Base-by-base conservation (phyloP, 2,329 filamentous ascomycete genomes). In the Aspergillus sp. region DNA sequence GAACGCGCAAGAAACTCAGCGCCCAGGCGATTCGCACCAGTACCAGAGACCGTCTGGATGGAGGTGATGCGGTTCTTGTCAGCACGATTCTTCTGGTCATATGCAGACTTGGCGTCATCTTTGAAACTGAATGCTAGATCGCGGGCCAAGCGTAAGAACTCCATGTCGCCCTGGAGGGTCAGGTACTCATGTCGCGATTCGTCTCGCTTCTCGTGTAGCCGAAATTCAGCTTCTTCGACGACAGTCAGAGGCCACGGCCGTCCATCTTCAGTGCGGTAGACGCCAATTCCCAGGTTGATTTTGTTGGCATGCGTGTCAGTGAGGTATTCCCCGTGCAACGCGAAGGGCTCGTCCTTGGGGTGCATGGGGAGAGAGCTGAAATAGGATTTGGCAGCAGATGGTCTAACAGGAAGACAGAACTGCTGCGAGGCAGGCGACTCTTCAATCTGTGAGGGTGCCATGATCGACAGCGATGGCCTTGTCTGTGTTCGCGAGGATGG, bases 251-350 rank as follows among this genome's bases (percentile, higher is more conserved):
- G 82, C 91, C 91, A 97, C 2, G 91, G 91, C 72, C 94, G 93
- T 52, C 88, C 90, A 64, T 87, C 83, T 71, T 95, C 78, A 63
- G 93, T 89, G 65, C 91, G 79, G 71, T 97, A 97, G 44, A 91
- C 90, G 55, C 91, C 91, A 72, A 96, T 78, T 65, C 91, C 89
- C 66, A 97, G 72, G 69, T 97, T 91, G 55, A 97, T 86, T 73
- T 97, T 97, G 66, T 86, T 78, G 41, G 74, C 63, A 51, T 70
- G 71, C 4, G 77, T 69, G 64, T 97, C 90, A 47, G 82, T 83
- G 62, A 81, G 80, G 75, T 83, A 97, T 36, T 56, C 52, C 1
- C 52, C 58, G 4, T 57, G 58, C 2, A 62, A 48, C 29, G 56
- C 48, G 38, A 61, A 62, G 9, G 58, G 55, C n/a, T 57, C 56